A percentile compares a stretch with the other conserved stretches of the same genome.
Conservation (phyloP, 129 eudicot genomes). For the Flaveria sonorensis region DNA sequence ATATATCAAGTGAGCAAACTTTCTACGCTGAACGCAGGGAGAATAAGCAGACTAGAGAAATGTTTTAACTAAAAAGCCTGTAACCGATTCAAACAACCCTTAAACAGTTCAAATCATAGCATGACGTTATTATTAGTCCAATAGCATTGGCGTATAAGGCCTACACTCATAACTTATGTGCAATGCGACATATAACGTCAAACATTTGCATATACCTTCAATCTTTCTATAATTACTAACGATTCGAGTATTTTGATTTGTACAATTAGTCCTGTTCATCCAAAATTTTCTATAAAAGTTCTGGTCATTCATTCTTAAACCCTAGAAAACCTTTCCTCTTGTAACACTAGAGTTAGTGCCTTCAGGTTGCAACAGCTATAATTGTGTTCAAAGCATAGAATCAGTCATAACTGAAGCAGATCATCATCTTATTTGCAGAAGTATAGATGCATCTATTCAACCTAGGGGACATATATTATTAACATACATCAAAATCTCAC, state of each 20-base stretch:
- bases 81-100: background rate
- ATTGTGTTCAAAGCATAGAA: background rate
- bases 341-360: background rate
- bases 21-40: no score
- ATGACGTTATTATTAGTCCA: background rate
- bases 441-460: background rate
- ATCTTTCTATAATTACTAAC: background rate
- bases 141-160: background rate
- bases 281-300: background rate
- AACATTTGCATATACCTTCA: background rate
- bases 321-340: background rate
- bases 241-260: background rate
- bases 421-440: conserved; percentile 2
- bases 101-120: background rate
- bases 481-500: background rate
- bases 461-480: background rate
- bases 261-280: background rate
- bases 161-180: background rate
- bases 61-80: background rate
- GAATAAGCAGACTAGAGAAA: background rate
- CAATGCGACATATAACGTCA: background rate
- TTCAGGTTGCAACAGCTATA: background rate
- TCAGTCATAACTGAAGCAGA: background rate
- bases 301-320: background rate
- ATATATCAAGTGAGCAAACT: no score